Evolutionary conservation across 768 basidiomycete species (phyloP).

Genomic region (Cystofilobasidium bisporidii): DNA sequence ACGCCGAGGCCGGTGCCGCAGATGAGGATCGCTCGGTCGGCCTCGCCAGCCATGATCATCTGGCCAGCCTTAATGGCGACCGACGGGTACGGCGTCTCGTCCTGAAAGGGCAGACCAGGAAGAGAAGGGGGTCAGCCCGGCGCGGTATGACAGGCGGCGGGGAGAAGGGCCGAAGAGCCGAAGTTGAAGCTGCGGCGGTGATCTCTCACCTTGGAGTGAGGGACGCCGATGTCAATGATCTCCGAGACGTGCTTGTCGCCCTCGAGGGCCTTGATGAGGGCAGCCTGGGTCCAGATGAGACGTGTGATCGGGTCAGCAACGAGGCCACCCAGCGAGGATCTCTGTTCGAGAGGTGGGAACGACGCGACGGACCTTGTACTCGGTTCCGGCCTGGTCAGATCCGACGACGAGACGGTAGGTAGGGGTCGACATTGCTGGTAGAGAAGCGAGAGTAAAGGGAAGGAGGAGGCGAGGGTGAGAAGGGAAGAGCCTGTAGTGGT

Average conservation of each 20-base stretch:
- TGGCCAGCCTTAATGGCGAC: conserved; percentile 37
- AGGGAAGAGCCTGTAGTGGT: not conserved
- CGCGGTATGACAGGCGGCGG: too few species aligned
- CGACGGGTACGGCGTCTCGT: conserved; percentile 38
- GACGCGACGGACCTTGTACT: conserved; percentile 34
- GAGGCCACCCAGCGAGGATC: not conserved
- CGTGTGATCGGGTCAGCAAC: not conserved
- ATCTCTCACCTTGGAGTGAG: conserved; percentile 1
- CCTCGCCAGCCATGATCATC: conserved; percentile 35
- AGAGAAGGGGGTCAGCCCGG: conserved; percentile 14
- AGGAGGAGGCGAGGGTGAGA: not conserved
- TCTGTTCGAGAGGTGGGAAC: conserved; percentile 28
- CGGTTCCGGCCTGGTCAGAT: conserved; percentile 36
- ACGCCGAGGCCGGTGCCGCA: conserved; percentile 36
- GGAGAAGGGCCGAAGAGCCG: too few species aligned
- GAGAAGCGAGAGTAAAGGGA: not conserved
- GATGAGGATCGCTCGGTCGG: conserved; percentile 37
- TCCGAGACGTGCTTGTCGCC: conserved; percentile 16
- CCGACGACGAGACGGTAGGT: conserved; percentile 33
- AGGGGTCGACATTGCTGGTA: conserved; percentile 1
- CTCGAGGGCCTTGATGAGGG: conserved; percentile 30
- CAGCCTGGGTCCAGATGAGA: not conserved
- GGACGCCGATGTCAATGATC: conserved; percentile 22
- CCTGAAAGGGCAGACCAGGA: conserved; percentile 29
- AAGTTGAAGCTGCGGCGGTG: not conserved